Evolutionary conservation across 345 rosid genomes (phyloP).

Genomic region (Citrus reticulata): DNA sequence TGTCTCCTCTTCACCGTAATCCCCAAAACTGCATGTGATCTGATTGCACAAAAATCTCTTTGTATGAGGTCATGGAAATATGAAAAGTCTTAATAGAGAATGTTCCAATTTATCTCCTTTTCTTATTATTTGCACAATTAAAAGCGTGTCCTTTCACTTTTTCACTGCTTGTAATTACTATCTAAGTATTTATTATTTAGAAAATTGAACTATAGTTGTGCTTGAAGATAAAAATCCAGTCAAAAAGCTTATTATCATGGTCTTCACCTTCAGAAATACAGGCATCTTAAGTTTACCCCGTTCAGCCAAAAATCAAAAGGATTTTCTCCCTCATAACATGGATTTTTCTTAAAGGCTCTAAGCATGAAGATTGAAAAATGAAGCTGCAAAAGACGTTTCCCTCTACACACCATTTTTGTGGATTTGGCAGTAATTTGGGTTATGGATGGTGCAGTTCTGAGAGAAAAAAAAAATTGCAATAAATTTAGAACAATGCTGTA

Average conservation of each 20-base stretch:
- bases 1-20: slow-evolving; percentile 80
- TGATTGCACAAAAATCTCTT: slow-evolving; percentile 26
- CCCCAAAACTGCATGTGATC: slow-evolving; percentile 95
- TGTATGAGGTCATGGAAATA: slow-evolving; percentile 3
- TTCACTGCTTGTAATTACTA: not conserved
- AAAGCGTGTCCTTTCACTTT: not conserved
- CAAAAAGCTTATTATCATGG: not conserved
- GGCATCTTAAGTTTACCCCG: not conserved
- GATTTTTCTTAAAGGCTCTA: not conserved
- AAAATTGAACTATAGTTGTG: not conserved
- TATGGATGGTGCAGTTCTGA: not conserved
- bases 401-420: not conserved
- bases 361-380: not conserved
- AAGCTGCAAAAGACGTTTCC: not conserved
- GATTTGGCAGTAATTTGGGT: not conserved
- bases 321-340: not conserved
- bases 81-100: not conserved
- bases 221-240: not conserved
- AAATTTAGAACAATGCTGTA: not conserved
- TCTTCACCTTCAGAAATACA: not conserved
- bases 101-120: not conserved
- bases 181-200: not conserved
- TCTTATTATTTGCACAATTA: not conserved
- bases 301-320: not conserved
- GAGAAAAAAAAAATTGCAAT: not conserved